A percentile compares a stretch with the other conserved stretches of the same genome.
These are phyloP conservation scores for Guyanaporus albipodus DNA, from an alignment of 768 basidiomycete genomes.

Conservation along the genomic window DNA sequence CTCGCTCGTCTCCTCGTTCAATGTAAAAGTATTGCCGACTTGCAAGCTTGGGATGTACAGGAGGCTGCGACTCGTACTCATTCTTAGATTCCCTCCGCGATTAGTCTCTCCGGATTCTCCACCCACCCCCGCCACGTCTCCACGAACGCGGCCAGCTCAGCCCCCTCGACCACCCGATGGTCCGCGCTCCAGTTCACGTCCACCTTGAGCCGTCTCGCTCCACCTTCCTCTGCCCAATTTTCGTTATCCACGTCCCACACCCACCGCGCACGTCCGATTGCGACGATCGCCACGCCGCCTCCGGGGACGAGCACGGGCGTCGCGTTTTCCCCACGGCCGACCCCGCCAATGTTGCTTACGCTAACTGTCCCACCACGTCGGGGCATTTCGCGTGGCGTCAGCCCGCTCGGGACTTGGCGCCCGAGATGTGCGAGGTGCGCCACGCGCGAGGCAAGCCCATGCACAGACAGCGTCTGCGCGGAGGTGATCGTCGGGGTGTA, in stretches of 20 bases:
- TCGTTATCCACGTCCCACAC: conserved; percentile 62
- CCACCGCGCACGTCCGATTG: conserved; percentile 76
- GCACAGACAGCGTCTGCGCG: conserved; percentile 54
- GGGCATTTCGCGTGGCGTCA: conserved; percentile 68
- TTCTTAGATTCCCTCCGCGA: conserved; percentile 45
- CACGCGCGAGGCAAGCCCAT: conserved; percentile 57
- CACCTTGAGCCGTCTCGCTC: conserved; percentile 54
- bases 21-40: no score
- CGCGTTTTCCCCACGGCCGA: conserved; percentile 70
- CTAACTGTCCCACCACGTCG: conserved; percentile 74
- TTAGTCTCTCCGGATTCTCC: conserved; percentile 66
- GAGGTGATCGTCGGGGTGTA: conserved; percentile 80
- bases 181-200: conserved; percentile 83
- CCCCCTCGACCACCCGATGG: conserved; percentile 84
- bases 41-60: background rate
- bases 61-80: background rate
- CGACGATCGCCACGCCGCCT: conserved; percentile 83
- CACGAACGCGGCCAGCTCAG: conserved; percentile 84
- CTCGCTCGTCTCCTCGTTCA: no score
- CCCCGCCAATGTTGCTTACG: conserved; percentile 77
- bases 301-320: conserved; percentile 76
- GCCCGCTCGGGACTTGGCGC: conserved; percentile 59
- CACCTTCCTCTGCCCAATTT: conserved; percentile 24
- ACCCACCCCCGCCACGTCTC: conserved; percentile 82
- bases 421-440: conserved; percentile 61